Evolutionary conservation across 768 basidiomycete species (phyloP), one percentile per base, ranked within the genome.

Genomic region (Lepiota brunneoincarnata): DNA sequence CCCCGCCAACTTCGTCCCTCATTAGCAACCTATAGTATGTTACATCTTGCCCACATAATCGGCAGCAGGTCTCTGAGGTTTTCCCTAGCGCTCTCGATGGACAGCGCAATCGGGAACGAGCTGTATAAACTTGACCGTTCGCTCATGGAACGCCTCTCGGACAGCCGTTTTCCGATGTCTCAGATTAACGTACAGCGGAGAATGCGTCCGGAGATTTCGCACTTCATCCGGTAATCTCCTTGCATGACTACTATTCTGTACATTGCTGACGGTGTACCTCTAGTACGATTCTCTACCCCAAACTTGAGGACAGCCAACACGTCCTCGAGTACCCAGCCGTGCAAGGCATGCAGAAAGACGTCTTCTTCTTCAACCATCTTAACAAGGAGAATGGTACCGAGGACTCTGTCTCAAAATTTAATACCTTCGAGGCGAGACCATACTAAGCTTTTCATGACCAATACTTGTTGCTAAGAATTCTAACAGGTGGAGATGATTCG

Each of bases 1-100:
- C 90, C 89, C 5, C 72, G 79, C 1, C 90, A 91, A 67, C 74
- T 92, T 1, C 79, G 90, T 1, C 89, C 86, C 0, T 88, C 76
- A 0, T 90, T 41, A 81, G 81, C 31, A 87, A 80, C 15, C 14
- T 90, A 74, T 56, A 56, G 87, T 88, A 53, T 23, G 79, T 64
- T 23, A 38, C 21, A 49, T 54, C 39, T 51, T 26, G 9, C 2
- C 18, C 46, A 34, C 39, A 2, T 55, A 20, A 37, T 20, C 18
- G n/a, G 15, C 40, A 21, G 58, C 54, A n/a, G 1, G 38, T 24
- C 15, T 49, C 56, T 45, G 34, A 42, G 17, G 24, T n/a, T 21
- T 31, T 38, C 47, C n/a, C 15, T 43, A 91, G 87, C 74, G 0
- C 69, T 91, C 0, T 89, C 88, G 0, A 76, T 88, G 76, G 88